Evolutionary conservation across 1,284 basidiomycete genomes (phyloP), one percentile per base, ranked within the genome.

Genomic region (Stygiomarasmius scandens): DNA sequence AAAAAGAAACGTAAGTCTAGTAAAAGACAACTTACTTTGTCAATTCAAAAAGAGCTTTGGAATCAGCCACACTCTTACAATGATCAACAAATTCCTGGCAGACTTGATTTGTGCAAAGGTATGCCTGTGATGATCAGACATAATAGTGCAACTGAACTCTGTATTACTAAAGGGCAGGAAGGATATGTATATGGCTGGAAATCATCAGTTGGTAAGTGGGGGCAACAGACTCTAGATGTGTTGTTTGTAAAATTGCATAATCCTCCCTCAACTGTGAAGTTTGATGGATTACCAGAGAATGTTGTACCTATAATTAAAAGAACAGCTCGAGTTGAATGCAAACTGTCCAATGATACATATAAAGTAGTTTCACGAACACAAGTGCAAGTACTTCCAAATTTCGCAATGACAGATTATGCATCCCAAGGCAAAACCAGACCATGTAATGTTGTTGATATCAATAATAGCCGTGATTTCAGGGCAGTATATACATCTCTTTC

Each of bases 161-260:
- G 72, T 49, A 73, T 74, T 5, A 78, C 74, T 11, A 78, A 77
- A 60, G 76, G 76, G 2, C 76, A 75, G 57, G 73, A 77, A 58
- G 77, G 55, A 2, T 59, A 58, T 38, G 71, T 77, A 0, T 60
- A 65, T 36, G 69, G 63, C 2, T 79, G 76, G 75, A 56, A 69
- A 32, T 5, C 29, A 32, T 32, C 29, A 32, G 12, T 12, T 32
- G 29, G 29, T 32, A 32, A 12, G 29, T 32, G 29, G 29, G 29
- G 29, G 12, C 29, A 32, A 32, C 29, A 32, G 29, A 32, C 29
- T 3, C 50, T 52, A 2, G 20, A 52, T 69, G 72, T 79, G 0
- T 55, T 68, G 46, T 52, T 52, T 41, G 50, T 52, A 9, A 52
- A 52, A 22, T 55, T 80, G 0, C 60, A 58, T 1, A 64, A 69